phyloP scores from a whole-genome alignment of 163 green algal genomes.

The Volvox carteri region DNA sequence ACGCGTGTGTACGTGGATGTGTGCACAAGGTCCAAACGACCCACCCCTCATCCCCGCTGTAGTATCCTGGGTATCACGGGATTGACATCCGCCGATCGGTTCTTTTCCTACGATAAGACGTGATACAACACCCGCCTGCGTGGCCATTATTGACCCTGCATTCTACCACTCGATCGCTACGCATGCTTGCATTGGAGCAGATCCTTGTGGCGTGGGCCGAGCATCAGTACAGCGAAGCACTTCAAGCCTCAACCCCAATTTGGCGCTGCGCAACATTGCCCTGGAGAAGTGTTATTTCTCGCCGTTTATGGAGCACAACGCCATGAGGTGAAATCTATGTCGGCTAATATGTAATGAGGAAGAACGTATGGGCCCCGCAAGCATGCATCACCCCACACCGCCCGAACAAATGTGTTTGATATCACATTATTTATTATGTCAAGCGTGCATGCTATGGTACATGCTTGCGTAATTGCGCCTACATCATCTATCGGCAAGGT shows the following conservation, averaged over 20 bases:
- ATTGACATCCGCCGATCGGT: not conserved
- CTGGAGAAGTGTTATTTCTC: not conserved
- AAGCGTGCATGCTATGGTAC: too few species aligned
- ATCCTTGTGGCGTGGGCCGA: not conserved
- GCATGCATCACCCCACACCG: too few species aligned
- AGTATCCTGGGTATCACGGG: not conserved
- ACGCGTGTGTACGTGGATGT: not conserved
- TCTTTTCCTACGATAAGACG: not conserved
- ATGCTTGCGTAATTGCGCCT: too few species aligned
- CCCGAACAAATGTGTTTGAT: too few species aligned
- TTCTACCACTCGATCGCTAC: too few species aligned
- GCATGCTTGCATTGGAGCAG: not conserved
- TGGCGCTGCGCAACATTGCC: not conserved
- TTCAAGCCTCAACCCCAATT: conserved; percentile 16
- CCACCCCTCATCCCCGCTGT: not conserved
- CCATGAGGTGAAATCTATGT: conserved; percentile 41
- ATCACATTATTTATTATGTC: too few species aligned
- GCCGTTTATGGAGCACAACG: conserved; percentile 15
- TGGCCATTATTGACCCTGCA: too few species aligned
- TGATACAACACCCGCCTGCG: not conserved
- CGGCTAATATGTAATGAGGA: too few species aligned
- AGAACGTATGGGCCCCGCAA: too few species aligned
- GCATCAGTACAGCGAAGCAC: not conserved
- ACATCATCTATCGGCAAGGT: too few species aligned
- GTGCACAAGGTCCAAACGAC: not conserved